Conservation (phyloP, 805 yeast genomes). For the Yarrowia phangngaensis region DNA sequence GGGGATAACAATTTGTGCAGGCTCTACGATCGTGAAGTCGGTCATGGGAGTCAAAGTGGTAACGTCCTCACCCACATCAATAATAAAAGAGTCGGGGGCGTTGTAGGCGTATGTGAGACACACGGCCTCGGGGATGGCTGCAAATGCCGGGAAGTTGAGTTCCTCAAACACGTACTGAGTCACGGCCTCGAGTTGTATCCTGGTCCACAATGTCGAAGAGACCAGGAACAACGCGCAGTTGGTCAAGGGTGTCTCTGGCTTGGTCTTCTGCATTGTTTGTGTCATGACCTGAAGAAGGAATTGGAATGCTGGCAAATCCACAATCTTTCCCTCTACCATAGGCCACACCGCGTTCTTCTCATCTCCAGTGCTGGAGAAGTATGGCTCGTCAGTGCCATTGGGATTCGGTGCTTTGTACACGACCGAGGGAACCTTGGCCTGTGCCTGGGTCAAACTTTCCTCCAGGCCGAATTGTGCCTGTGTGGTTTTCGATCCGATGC, state of each 20-base stretch:
- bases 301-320: conserved; percentile 64
- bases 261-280: conserved; percentile 49
- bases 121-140: conserved; percentile 62
- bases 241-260: conserved; percentile 39
- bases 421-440: conserved; percentile 68
- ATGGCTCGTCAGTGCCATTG: conserved; percentile 31
- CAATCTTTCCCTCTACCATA: conserved; percentile 59
- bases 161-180: conserved; percentile 73
- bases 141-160: conserved; percentile 66
- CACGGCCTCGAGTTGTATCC: conserved; percentile 59
- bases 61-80: conserved; percentile 74
- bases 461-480: conserved; percentile 73
- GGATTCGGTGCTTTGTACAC: conserved; percentile 48
- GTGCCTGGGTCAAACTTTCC: conserved; percentile 72
- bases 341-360: conserved; percentile 55
- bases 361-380: conserved; percentile 43
- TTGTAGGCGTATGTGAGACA: conserved; percentile 68
- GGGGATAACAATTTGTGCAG: conserved; percentile 49
- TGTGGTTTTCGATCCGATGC: conserved; percentile 67
- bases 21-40: conserved; percentile 60
- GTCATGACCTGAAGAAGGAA: conserved; percentile 52
- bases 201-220: conserved; percentile 66
- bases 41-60: conserved; percentile 78
- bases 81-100: conserved; percentile 61
- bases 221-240: conserved; percentile 67